Conservation (phyloP, 2,329 filamentous ascomycete species). For the Venturia carpophila region DNA sequence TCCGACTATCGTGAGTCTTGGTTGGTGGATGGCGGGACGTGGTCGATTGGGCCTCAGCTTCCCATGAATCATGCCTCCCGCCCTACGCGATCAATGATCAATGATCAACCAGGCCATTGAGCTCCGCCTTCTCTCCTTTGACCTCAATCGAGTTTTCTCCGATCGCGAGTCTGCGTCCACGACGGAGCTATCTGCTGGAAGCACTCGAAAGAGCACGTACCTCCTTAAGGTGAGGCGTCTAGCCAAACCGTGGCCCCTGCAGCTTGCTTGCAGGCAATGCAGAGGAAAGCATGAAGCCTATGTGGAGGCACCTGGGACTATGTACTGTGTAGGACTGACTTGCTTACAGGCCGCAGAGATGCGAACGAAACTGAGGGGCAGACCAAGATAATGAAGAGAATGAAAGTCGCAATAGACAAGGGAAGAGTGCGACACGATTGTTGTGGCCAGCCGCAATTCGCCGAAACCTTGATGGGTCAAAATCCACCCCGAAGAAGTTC, state of each 20-base stretch:
- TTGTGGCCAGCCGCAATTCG: background rate
- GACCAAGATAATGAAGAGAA: background rate
- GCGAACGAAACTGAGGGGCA: background rate
- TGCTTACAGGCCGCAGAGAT: conserved; percentile 1
- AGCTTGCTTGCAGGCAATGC: background rate
- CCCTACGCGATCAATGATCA: background rate
- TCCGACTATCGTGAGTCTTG: background rate
- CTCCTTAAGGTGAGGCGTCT: background rate
- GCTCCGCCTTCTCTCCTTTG: background rate
- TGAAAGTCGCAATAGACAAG: background rate
- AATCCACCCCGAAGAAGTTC: background rate
- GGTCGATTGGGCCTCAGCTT: conserved; percentile 7
- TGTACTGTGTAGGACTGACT: background rate
- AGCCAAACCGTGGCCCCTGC: background rate
- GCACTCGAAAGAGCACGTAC: background rate
- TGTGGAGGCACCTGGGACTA: background rate
- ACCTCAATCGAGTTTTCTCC: conserved; percentile 1
- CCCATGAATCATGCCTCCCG: background rate
- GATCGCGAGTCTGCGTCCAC: background rate
- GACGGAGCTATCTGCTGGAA: background rate
- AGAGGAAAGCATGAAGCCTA: background rate
- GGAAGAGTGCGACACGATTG: background rate
- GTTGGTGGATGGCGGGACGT: background rate
- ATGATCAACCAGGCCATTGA: background rate
- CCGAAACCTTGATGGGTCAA: background rate